Base-by-base conservation (phyloP, 331 rosid species). In the Pyracantha coccinea region DNA sequence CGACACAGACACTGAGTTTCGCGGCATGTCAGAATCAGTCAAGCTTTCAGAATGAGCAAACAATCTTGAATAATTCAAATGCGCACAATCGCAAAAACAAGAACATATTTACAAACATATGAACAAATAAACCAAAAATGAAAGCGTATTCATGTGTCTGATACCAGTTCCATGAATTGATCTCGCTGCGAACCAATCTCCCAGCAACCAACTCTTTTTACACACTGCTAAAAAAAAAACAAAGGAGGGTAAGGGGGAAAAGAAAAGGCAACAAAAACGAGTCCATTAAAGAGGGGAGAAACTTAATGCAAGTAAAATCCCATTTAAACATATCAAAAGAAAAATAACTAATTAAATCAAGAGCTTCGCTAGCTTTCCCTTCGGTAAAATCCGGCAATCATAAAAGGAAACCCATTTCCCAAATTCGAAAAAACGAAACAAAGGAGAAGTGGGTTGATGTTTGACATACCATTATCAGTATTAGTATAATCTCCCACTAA, bases 121-220 rank as follows among this genome's bases (percentile, higher is more conserved):
- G 31, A 66, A 54, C 27, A 16, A 31, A 27, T n/a, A 2, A 62
- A 10, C 11, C 14, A 80, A 61, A 68, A 69, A 68, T 10, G 44
- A 35, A 59, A 13, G 19, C 19, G 6, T 69, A 4, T 13, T 7
- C 20, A 27, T 12, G 13, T 31, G 32, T 29, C 33, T 55, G 57
- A 75, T 92, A 92, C 99, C 99, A n/a, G 97, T 83, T 68, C 92
- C 89, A 62, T 95, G 99, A 87, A 95, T 85, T 70, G 83, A 85
- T 82, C 93, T 85, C 23, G 75, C 59, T 16, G 81, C 50, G n/a
- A 88, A 83, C 70, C 71, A 62, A 73, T 75, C 86, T 82, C 97
- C 93, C 77, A 80, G 79, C 57, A 84, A 69, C 85, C 90, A 77
- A 20, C 76, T 85, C 79, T 82, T 90, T 64, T 73, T 73, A 75